Conservation (phyloP, 306 rosid species). For the Prunus kanzakura region DNA sequence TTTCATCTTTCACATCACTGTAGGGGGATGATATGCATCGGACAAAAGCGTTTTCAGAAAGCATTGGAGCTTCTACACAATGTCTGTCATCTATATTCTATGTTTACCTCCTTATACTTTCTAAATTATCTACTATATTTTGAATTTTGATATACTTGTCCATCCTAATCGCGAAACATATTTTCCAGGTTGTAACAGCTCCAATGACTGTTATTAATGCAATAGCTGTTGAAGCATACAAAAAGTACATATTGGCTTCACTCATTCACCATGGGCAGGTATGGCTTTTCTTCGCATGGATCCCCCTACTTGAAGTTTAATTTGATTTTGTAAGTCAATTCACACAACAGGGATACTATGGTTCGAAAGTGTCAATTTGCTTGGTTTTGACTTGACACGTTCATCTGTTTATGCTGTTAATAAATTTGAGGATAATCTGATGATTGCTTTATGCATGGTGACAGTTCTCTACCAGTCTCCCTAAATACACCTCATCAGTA, state of each 20-base stretch:
- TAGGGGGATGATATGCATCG: slow-evolving; percentile 96
- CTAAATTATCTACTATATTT: slow-evolving; percentile 4
- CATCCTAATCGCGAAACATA: slow-evolving; percentile 16
- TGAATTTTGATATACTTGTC: slow-evolving; percentile 5
- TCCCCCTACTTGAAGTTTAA: not conserved
- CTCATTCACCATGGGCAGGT: slow-evolving; percentile 91
- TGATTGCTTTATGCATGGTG: slow-evolving; percentile 19
- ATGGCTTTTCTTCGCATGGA: slow-evolving; percentile 27
- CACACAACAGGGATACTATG: not conserved
- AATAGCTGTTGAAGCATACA: slow-evolving; percentile 92
- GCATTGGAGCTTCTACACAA: slow-evolving; percentile 95
- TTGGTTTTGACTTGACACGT: not conserved
- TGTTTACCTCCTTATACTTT: slow-evolving; percentile 4
- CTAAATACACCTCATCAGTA: slow-evolving; percentile 72
- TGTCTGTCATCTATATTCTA: slow-evolving; percentile 37
- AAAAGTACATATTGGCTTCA: slow-evolving; percentile 76
- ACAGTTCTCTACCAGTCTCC: slow-evolving; percentile 75
- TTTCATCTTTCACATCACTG: slow-evolving; percentile 33
- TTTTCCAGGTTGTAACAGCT: slow-evolving; percentile 85
- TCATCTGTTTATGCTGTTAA: not conserved
- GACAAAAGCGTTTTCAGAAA: slow-evolving; percentile 72
- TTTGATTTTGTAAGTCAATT: not conserved
- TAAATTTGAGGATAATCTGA: not conserved
- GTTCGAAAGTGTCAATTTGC: not conserved
- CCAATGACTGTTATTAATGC: slow-evolving; percentile 77